Base-by-base conservation (phyloP, 345 rosid genomes). In the Draba incana region DNA sequence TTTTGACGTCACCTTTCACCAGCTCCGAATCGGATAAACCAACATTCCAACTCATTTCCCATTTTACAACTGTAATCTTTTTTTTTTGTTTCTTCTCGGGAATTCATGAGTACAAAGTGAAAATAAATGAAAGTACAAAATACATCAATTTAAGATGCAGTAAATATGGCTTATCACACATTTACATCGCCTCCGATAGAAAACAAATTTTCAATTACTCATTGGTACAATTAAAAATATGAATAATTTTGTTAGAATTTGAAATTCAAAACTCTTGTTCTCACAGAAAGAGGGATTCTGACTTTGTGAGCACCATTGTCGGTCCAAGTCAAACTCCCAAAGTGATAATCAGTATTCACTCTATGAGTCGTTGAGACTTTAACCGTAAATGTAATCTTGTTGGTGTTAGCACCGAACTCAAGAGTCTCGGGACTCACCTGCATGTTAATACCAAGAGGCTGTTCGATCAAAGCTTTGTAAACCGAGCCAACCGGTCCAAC, bases 321-420 rank as follows among this genome's bases (percentile, higher is more conserved):
- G 5, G 69, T 79, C 93, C 93, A 87, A 39, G 82, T 80, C 28
- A 87, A 66, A 78, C 90, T 84, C 46, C 93, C 93, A 78, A 87
- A 87, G 37, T 10, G 77, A 68, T 78, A 87, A 13, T 84, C 88
- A 38, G 85, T 65, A 44, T 61, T 43, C 13, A 4, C 48, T 75
- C 14, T 75, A 62, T 62, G 78, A 68, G 52, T 68, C 23, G 78
- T 68, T 6, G 78, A 68, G 4, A 75, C 52, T 54, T 38, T 75
- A 45, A 75, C 78, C 43, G 45, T 62, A 62, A 54, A 75, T 23
- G 69, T 61, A 47, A 16, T 55, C 79, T 73, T 82, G 66, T 70
- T 77, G 27, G 13, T 49, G 1, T 73, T 76, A 43, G 89, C 77
- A 75, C 78, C 77, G 55, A 90, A 90, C 51, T 51, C 64, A 80